Evolutionary conservation across 331 rosid genomes (phyloP), one percentile per base, ranked within the genome.

Genomic region (Erythrophleum ivorense): DNA sequence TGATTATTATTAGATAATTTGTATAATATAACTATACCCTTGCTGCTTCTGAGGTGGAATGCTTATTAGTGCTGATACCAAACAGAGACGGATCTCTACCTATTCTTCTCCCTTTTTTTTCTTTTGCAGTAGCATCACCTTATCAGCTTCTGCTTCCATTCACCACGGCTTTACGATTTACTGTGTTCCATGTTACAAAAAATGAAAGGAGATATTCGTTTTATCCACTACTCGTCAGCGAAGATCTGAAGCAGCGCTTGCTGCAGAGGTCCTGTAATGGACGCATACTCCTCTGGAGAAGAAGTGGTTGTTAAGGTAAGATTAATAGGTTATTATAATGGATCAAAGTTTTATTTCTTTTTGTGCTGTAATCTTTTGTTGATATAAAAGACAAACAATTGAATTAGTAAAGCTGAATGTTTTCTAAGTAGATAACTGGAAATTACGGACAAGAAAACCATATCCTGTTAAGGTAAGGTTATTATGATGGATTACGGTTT

Each of bases 161-260:
- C 86, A 87, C 87, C 63, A 90, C 90, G 90, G 91, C 92, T 86
- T 83, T 83, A 83, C 81, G 43, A 34, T 75, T 79, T 74, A 66
- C 55, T 76, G 80, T 60, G 62, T 74, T 86, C 7, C 78, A 62
- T 88, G 80, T 85, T 83, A 83, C 82, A 7, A 86, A 85, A 76
- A 84, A 87, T 78, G 88, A 83, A 78, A 76, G 86, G 69, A 86
- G 88, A 85, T 76, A 40, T 82, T 84, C 78, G 16, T 74, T 84
- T 81, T 89, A 92, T 75, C 87, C 91, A n/a, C 87, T 88, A 82
- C 85, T 84, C 21, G 73, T 89, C 85, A 80, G 94, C 82, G 97
- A 93, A 92, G 98, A 89, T 93, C 96, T 95, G 90, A 92, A 91
- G 97, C 94, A 89, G 92, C 96, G 88, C 33, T 62, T 71, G 88